Conservation (phyloP, 208 protist species). For the Angomonas ambiguus region DNA sequence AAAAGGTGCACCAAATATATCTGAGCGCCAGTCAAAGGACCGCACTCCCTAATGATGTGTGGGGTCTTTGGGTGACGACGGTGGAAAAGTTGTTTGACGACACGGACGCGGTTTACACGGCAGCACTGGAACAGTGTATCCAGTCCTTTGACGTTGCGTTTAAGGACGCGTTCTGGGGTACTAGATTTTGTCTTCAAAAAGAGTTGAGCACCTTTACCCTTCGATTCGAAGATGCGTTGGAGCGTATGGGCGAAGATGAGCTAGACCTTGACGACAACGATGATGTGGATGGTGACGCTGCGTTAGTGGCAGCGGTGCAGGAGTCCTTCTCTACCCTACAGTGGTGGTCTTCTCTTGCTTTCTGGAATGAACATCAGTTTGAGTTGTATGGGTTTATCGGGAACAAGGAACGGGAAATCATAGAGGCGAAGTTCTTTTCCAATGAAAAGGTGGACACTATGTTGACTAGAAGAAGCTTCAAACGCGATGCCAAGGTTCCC, state of each 20-base stretch:
- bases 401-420: constrained; percentile 40
- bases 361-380: constrained; percentile 49
- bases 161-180: not conserved
- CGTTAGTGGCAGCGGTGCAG: not conserved
- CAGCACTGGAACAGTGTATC: not conserved
- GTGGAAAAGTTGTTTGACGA: not conserved
- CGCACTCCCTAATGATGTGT: not conserved
- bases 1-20: not conserved
- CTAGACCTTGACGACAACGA: not conserved
- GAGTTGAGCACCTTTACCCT: not conserved
- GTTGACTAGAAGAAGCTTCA: constrained; percentile 62
- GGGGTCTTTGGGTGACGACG: not conserved
- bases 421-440: constrained; percentile 29
- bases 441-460: constrained; percentile 6
- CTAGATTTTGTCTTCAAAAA: not conserved
- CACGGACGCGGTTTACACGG: not conserved
- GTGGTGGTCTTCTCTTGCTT: constrained; percentile 31
- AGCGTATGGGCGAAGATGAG: not conserved
- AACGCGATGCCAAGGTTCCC: constrained; percentile 52
- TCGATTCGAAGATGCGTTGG: not conserved
- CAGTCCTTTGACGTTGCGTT: not conserved
- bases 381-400: constrained; percentile 36
- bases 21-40: not conserved
- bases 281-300: constrained; percentile 1
- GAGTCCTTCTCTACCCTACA: constrained; percentile 22